Base-by-base conservation (phyloP, 768 basidiomycete species). In the Coprinellus micaceus region DNA sequence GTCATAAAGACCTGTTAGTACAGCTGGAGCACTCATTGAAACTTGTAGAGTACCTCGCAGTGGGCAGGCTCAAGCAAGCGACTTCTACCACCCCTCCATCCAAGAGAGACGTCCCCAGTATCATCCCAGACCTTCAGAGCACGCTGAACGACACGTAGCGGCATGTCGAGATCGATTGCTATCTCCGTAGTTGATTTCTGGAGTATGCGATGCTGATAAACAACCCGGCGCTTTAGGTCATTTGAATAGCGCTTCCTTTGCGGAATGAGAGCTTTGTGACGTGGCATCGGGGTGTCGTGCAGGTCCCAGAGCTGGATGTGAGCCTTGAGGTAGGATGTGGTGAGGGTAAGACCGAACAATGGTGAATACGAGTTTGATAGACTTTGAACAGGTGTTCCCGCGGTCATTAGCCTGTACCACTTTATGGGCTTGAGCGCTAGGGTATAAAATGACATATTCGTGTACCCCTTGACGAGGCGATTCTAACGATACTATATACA, bases 141-240 rank as follows among this genome's bases (percentile, higher is more conserved):
- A 24, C 56, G 53, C 50, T 66, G 63, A 4, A 66, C 63, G 22
- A 66, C 63, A 22, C 64, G 60, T 17, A 64, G 43, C 13, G 60
- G 63, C 52, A 66, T 63, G 47, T 66, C 58, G 13, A 64, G 61
- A 39, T 59, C n/a, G 19, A 61, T 30, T 7, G 63, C 49, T 22
- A 66, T 66, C 17, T 56, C 52, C 1, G 56, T 54, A 4, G 63
- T 57, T 25, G 46, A 47, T 33, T 51, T 28, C 13, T 53, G 52
- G 40, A 64, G 61, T 6, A 48, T 59, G 12, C 49, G 60, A 1
- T 52, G 39, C 46, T 64, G 58, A 49, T 64, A 59, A 17, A 66
- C 60, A 10, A 66, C 61, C 3, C 57, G 56, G 1, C 54, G 36
- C 53, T 65, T 65, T 11, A 65, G 55, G 37, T 65, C 64, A 21